Evolutionary conservation across 2,329 filamentous ascomycete genomes (phyloP).

Genomic region (Verticillium dahliae): DNA sequence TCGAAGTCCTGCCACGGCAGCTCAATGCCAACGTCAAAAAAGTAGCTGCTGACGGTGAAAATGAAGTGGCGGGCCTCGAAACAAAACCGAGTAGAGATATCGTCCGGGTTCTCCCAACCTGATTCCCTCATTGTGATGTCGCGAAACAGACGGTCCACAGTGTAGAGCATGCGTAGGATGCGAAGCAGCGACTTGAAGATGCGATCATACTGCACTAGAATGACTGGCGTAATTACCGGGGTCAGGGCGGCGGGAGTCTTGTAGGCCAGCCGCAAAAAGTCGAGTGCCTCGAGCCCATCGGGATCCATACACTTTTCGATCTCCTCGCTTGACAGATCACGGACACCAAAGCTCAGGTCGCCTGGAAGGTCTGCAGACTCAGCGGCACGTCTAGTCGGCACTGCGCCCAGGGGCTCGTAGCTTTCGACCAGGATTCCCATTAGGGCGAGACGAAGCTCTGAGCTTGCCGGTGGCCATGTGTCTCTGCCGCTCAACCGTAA

Average conservation of each 20-base stretch:
- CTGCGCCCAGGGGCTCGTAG: conserved; percentile 35
- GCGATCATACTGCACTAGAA: conserved; percentile 74
- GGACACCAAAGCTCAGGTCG: conserved; percentile 74
- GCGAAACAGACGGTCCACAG: conserved; percentile 59
- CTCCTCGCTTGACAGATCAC: conserved; percentile 71
- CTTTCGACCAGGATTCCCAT: conserved; percentile 80
- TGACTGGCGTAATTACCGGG: conserved; percentile 63
- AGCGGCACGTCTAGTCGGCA: conserved; percentile 2
- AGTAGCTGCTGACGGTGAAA: conserved; percentile 64
- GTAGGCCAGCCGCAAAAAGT: conserved; percentile 86
- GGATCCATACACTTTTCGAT: conserved; percentile 80
- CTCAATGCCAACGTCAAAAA: conserved; percentile 71
- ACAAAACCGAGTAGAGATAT: conserved; percentile 51
- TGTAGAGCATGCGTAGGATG: conserved; percentile 70
- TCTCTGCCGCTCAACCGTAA: conserved; percentile 74
- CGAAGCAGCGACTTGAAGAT: conserved; percentile 78
- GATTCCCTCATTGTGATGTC: conserved; percentile 39
- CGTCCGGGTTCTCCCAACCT: conserved; percentile 28
- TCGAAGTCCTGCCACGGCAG: conserved; percentile 69
- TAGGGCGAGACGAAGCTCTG: conserved; percentile 81
- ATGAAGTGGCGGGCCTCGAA: conserved; percentile 78
- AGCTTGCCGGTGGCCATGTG: conserved; percentile 89
- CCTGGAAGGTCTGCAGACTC: conserved; percentile 49
- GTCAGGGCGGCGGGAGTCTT: conserved; percentile 66
- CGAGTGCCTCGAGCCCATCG: conserved; percentile 77